Percentiles rank a stretch among this genome's conserved stretches.
phyloP scores from a whole-genome alignment of 768 basidiomycete species.

The Suillus tomentosus region DNA sequence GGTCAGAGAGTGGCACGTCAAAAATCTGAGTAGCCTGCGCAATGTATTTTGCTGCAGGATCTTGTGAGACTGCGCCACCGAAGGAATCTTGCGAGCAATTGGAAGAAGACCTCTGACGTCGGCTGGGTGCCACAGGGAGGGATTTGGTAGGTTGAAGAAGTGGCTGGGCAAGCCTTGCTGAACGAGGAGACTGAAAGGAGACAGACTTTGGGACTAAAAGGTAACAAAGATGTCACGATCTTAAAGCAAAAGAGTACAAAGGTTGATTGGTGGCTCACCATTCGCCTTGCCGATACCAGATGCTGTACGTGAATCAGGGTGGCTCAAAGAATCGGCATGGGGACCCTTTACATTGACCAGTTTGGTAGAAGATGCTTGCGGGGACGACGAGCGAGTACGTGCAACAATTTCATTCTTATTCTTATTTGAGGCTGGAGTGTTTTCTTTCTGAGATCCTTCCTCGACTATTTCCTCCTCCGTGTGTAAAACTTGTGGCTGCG shows the following conservation, averaged over 20 bases:
- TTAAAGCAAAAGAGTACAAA: slow-evolving; percentile 21
- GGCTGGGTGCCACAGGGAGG: slow-evolving; percentile 24
- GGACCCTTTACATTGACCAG: slow-evolving; percentile 25
- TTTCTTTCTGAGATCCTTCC: slow-evolving; percentile 58
- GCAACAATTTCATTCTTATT: slow-evolving; percentile 18
- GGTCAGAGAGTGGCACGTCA: slow-evolving; percentile 57
- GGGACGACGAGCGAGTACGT: slow-evolving; percentile 23
- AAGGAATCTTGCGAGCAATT: slow-evolving; percentile 64
- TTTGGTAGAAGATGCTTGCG: slow-evolving; percentile 27
- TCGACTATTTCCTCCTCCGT: slow-evolving; percentile 28
- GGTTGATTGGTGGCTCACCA: slow-evolving; percentile 31
- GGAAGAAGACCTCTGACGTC: slow-evolving; percentile 38
- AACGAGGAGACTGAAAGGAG: slow-evolving; percentile 36
- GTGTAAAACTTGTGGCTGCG: slow-evolving; percentile 28
- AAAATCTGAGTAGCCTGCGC: slow-evolving; percentile 50
- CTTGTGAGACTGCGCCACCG: slow-evolving; percentile 49
- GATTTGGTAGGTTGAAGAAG: slow-evolving; percentile 23
- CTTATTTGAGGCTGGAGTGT: slow-evolving; percentile 31
- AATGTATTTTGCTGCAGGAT: slow-evolving; percentile 48
- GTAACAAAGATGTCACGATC: slow-evolving; percentile 29
- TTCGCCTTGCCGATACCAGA: slow-evolving; percentile 30
- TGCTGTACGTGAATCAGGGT: slow-evolving; percentile 29
- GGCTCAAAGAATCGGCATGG: slow-evolving; percentile 28
- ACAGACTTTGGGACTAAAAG: slow-evolving; percentile 31
- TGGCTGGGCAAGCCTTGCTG: slow-evolving; percentile 17